These are phyloP conservation scores for Skeletonema tropicum DNA, from an alignment of 108 stramenopile species.

Conservation along the genomic window DNA sequence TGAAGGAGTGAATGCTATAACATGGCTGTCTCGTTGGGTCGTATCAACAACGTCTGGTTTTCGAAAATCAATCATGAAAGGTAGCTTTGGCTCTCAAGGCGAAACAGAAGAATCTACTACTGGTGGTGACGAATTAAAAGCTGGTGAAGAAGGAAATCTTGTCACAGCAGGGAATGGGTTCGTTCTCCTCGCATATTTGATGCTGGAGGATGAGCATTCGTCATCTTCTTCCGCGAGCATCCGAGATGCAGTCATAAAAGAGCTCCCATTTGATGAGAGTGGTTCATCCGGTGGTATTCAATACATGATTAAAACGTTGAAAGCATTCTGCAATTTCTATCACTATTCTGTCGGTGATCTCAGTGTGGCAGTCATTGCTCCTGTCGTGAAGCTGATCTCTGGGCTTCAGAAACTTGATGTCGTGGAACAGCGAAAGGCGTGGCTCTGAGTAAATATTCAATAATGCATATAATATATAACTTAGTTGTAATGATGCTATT, in stretches of 20 bases:
- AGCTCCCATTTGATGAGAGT: constrained; percentile 54
- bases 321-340: constrained; percentile 87
- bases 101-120: constrained; percentile 4
- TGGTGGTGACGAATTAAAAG: constrained; percentile 43
- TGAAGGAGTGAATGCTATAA: constrained; percentile 8
- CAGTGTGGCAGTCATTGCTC: constrained; percentile 79
- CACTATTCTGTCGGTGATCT: constrained; percentile 79
- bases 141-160: constrained; percentile 73
- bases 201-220: constrained; percentile 47
- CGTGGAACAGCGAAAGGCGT: constrained; percentile 1
- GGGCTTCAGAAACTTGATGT: constrained; percentile 49
- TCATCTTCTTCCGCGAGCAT: constrained; percentile 19
- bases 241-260: constrained; percentile 51
- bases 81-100: constrained; percentile 49
- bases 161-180: constrained; percentile 85
- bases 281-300: constrained; percentile 53
- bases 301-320: constrained; percentile 77
- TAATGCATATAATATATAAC: neutral
- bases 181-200: constrained; percentile 76
- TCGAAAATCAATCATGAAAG: constrained; percentile 61
- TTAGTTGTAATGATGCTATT: neutral
- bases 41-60: constrained; percentile 65
- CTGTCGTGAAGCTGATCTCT: constrained; percentile 71
- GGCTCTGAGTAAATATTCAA: neutral
- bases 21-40: constrained; percentile 72